A percentile compares a stretch with the other conserved stretches of the same genome.
Evolutionary conservation across 768 basidiomycete genomes (phyloP).

Genomic region (Lactarius psammicola): DNA sequence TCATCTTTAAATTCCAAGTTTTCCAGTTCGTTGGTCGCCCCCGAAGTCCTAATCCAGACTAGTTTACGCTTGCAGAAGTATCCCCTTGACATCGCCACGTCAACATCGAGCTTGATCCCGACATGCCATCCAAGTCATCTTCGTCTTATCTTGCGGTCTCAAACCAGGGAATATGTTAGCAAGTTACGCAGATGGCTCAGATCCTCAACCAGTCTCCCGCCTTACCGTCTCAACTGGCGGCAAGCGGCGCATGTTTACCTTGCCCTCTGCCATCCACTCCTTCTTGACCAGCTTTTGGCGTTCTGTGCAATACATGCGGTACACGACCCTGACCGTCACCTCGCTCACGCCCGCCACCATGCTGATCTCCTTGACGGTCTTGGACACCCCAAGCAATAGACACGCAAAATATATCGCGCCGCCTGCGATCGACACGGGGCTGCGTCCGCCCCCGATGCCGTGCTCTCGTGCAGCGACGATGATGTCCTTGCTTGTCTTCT

Average conservation of each 20-base stretch:
- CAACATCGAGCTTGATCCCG: no score
- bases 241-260: slow-evolving; percentile 49
- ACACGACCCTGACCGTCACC: slow-evolving; percentile 90
- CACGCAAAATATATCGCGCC: slow-evolving; percentile 96
- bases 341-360: slow-evolving; percentile 92
- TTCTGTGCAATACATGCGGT: slow-evolving; percentile 70
- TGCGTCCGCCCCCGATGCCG: slow-evolving; percentile 90
- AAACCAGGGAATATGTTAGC: no score
- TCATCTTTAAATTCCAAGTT: no score
- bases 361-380: slow-evolving; percentile 83
- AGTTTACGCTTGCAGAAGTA: no score
- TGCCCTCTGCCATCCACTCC: slow-evolving; percentile 81
- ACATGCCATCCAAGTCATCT: no score
- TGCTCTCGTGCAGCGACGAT: slow-evolving; percentile 75
- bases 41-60: no score
- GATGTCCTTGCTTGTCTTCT: slow-evolving; percentile 80
- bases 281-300: slow-evolving; percentile 79
- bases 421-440: slow-evolving; percentile 97
- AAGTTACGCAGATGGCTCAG: no score
- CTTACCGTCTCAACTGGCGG: slow-evolving; percentile 34
- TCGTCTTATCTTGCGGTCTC: no score
- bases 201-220: no score
- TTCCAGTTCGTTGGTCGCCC: no score
- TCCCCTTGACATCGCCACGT: no score
- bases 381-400: slow-evolving; percentile 69